Percentiles rank a stretch among this genome's conserved stretches.
These are phyloP conservation scores for Geosmithia putterillii DNA, from an alignment of 2,329 filamentous ascomycete species.

Conservation along the genomic window DNA sequence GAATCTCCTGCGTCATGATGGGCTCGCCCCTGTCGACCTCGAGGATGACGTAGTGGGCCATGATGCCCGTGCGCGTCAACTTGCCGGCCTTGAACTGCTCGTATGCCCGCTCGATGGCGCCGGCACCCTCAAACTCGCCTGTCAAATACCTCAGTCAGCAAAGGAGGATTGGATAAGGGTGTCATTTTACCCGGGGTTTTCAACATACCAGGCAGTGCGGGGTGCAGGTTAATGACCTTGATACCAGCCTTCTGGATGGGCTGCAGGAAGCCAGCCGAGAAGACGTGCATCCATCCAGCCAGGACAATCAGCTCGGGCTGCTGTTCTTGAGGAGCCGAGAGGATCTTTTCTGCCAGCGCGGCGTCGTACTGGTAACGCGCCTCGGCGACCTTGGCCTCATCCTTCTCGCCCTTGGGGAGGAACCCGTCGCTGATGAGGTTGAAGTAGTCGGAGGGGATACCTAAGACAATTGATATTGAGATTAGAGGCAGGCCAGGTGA, in stretches of 20 bases:
- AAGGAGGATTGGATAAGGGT: no score
- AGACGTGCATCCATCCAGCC: constrained; percentile 80
- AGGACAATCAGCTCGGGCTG: constrained; percentile 66
- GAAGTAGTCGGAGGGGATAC: constrained; percentile 68
- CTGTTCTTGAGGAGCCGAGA: constrained; percentile 37
- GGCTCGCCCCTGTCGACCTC: constrained; percentile 73
- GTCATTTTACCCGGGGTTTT: neutral
- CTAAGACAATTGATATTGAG: constrained; percentile 6
- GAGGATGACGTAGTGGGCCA: constrained; percentile 75
- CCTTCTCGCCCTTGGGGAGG: constrained; percentile 42
- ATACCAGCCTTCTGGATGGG: constrained; percentile 51
- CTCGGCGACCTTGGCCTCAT: constrained; percentile 37
- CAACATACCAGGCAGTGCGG: constrained; percentile 20
- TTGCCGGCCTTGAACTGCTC: constrained; percentile 53
- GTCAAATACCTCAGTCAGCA: constrained; percentile 9
- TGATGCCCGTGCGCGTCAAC: constrained; percentile 66
- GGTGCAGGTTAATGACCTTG: constrained; percentile 73
- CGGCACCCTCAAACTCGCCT: constrained; percentile 64
- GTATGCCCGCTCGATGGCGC: constrained; percentile 69
- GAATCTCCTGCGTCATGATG: constrained; percentile 58
- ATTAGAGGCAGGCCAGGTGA: constrained; percentile 1
- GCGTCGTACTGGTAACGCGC: constrained; percentile 62
- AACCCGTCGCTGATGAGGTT: constrained; percentile 67
- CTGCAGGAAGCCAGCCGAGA: constrained; percentile 56
- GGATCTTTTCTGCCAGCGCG: constrained; percentile 56